Evolutionary conservation across 305 asterid species (phyloP).

Genomic region (Coffea humblotiana): DNA sequence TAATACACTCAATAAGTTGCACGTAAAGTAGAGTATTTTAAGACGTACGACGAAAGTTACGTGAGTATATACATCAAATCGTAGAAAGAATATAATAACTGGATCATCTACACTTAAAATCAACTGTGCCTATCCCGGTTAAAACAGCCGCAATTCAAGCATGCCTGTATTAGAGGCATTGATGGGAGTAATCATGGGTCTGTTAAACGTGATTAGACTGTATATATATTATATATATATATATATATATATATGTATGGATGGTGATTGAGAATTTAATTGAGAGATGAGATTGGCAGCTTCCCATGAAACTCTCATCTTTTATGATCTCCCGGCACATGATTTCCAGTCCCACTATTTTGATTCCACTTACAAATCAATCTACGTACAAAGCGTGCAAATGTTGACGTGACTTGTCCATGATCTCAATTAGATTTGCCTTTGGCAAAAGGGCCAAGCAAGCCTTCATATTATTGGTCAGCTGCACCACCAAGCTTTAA

Average conservation of each 20-base stretch:
- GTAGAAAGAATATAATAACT: too few relatives aligned
- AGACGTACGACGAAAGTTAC: too few relatives aligned
- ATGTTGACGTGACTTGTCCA: conserved; percentile 34
- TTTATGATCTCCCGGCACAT: background rate
- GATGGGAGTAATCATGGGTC: background rate
- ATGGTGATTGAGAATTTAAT: background rate
- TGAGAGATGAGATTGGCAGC: background rate
- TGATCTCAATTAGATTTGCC: conserved; percentile 24
- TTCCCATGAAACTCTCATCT: background rate
- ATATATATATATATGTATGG: too few relatives aligned
- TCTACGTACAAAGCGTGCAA: conserved; percentile 30
- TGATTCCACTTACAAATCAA: background rate
- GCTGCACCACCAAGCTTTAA: background rate
- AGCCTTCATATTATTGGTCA: background rate
- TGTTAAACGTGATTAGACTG: background rate
- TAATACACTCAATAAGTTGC: background rate
- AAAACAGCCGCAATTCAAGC: background rate
- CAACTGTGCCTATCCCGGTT: too few relatives aligned
- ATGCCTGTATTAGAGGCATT: background rate
- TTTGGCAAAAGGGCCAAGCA: background rate
- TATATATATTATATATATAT: too few relatives aligned
- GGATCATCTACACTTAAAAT: too few relatives aligned
- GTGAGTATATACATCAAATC: too few relatives aligned
- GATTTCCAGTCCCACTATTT: background rate
- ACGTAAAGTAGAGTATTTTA: background rate